Conservation (phyloP, 805 yeast genomes). For the Kodamaea laetipori region DNA sequence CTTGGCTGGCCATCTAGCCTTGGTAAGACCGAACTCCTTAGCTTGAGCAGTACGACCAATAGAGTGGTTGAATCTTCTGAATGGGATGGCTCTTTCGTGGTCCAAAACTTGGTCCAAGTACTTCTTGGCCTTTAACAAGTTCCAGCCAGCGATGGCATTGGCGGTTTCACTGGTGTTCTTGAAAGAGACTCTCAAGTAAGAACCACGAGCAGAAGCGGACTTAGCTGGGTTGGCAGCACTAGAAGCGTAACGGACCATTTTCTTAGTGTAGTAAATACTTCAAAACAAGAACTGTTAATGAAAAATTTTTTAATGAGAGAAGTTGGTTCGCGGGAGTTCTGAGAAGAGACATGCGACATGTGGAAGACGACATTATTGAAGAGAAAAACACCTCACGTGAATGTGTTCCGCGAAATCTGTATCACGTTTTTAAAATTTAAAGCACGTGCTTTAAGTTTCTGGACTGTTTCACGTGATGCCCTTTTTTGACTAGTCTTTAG, state of each 20-base stretch:
- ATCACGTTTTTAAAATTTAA: no score
- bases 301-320: constrained; percentile 15
- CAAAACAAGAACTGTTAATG: constrained; percentile 9
- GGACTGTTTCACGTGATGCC: no score
- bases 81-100: constrained; percentile 99
- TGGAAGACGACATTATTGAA: no score
- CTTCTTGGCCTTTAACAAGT: constrained; percentile 90
- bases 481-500: no score
- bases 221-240: constrained; percentile 99
- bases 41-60: constrained; percentile 99
- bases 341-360: no score
- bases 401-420: no score
- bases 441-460: no score
- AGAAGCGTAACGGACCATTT: constrained; percentile 99
- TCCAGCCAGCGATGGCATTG: constrained; percentile 98
- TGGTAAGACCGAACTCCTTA: constrained; percentile 99
- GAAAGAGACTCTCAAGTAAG: constrained; percentile 98
- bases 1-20: constrained; percentile 99
- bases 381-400: no score
- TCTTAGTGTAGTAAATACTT: constrained; percentile 15
- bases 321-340: no score
- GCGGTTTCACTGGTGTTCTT: constrained; percentile 99
- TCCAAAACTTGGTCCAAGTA: constrained; percentile 95
- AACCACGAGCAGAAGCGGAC: constrained; percentile 99
- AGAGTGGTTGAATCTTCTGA: constrained; percentile 95